Evolutionary conservation across 768 basidiomycete species (phyloP).

Genomic region (Suillus sp.): DNA sequence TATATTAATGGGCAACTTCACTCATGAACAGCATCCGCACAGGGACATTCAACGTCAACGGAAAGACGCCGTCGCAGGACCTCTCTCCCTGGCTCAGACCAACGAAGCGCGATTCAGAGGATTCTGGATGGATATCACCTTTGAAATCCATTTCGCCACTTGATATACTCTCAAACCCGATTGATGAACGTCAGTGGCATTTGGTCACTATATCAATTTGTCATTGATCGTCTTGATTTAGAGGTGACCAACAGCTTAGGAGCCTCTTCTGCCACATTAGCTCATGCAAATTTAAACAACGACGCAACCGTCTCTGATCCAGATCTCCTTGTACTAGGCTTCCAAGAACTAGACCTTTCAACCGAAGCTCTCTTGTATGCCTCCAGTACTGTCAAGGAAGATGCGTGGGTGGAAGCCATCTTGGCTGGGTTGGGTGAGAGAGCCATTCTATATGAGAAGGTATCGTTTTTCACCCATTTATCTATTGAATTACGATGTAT

Average conservation of each 20-base stretch:
- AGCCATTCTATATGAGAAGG: conserved; percentile 66
- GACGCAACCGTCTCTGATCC: conserved; percentile 44
- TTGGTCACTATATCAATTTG: neutral
- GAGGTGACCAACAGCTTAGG: conserved; percentile 15
- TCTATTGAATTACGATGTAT: conserved; percentile 3
- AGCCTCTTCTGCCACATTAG: conserved; percentile 15
- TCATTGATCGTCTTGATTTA: conserved; percentile 11
- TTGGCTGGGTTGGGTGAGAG: conserved; percentile 74
- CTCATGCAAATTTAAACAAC: neutral
- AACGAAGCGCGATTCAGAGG: neutral
- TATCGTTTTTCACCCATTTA: conserved; percentile 22
- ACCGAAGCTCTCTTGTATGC: conserved; percentile 78
- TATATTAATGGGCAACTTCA: conserved; percentile 6
- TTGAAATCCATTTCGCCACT: conserved; percentile 40
- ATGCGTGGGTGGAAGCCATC: conserved; percentile 67
- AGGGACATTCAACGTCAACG: conserved; percentile 88
- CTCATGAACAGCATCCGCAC: conserved; percentile 53
- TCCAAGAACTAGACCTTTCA: conserved; percentile 81
- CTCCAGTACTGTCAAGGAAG: conserved; percentile 61
- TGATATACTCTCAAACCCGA: conserved; percentile 24
- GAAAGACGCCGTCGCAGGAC: conserved; percentile 71
- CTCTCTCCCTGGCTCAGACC: conserved; percentile 63
- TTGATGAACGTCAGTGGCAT: conserved; percentile 25
- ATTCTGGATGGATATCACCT: conserved; percentile 36
- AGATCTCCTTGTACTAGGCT: conserved; percentile 73